Base-by-base conservation (phyloP, 2,329 filamentous ascomycete species). In the Ambrosiella xylebori region DNA sequence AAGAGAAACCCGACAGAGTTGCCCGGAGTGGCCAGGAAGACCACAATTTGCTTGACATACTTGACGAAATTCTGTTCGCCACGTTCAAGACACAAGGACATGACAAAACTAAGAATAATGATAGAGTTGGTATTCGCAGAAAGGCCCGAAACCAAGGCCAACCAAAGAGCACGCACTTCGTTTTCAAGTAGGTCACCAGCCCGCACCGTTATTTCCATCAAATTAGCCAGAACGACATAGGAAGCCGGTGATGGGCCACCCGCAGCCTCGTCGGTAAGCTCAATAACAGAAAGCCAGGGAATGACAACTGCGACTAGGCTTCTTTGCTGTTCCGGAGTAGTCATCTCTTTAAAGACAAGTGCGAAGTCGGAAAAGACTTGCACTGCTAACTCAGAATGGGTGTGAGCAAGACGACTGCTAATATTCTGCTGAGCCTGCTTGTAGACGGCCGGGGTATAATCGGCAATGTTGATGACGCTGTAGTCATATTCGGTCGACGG, bases 1-100 rank as follows among this genome's bases (percentile, higher is more conserved):
- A 97, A 74, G 57, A 98, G 76, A 64, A 96, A 96, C 63, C 98
- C 93, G 9, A 98, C 84, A 2, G 98, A 90, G 65, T 95, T 94
- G 0, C 90, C 90, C 1, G 90, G 67, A 49, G 40, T 78, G 62
- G 74, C 76, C 4, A 98, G 70, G 68, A 96, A 97, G 0, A 98
- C 94, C 13, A 97, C 89, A 56, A 98, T 93, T 69, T 98, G 93
- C 72, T 97, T 98, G 4, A 91, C 91, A 66, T 94, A 95, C 64
- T 96, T 88, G 58, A 98, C 91, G 68, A 96, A 98, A 65, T 96
- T 97, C 65, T 98, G 93, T 68, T 98, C 94, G 54, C 91, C 83
- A 38, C 91, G 83, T 65, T 98, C 93, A 9, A 98, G 74, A 64
- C 93, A 98, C 3, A 97, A 78, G 36, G 83, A 84, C 70, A 98